Conservation (phyloP, 2,329 filamentous ascomycete genomes). For the Penicillium psychrosexuale region DNA sequence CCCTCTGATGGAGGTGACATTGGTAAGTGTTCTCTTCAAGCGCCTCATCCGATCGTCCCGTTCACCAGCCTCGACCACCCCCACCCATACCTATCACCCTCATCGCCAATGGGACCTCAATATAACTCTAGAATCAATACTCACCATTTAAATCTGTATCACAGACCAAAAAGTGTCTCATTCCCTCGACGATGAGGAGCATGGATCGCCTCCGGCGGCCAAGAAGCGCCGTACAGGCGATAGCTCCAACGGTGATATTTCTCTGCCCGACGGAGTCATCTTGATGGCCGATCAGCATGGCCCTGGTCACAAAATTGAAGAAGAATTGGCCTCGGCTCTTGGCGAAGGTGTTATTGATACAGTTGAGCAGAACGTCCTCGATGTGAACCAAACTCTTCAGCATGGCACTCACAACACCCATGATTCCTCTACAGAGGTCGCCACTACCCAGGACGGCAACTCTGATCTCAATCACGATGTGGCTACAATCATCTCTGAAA, state of each 20-base stretch:
- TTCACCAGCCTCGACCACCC: slow-evolving; percentile 2
- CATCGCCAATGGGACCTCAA: not conserved
- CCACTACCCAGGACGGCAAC: slow-evolving; percentile 20
- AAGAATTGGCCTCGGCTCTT: slow-evolving; percentile 38
- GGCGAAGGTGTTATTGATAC: slow-evolving; percentile 29
- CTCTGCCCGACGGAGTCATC: slow-evolving; percentile 19
- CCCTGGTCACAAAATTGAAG: slow-evolving; percentile 35
- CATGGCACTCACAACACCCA: slow-evolving; percentile 11
- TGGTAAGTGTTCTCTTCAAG: slow-evolving; percentile 30
- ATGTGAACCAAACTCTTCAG: slow-evolving; percentile 23
- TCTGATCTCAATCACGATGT: slow-evolving; percentile 35
- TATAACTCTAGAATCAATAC: slow-evolving; percentile 1
- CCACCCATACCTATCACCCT: not conserved
- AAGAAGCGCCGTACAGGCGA: slow-evolving; percentile 43
- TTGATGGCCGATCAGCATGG: slow-evolving; percentile 24
- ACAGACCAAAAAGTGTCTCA: slow-evolving; percentile 33
- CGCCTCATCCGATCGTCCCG: slow-evolving; percentile 4
- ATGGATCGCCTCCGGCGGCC: slow-evolving; percentile 33
- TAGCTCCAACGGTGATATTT: slow-evolving; percentile 23
- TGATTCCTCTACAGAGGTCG: slow-evolving; percentile 17
- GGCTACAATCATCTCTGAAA: slow-evolving; percentile 41
- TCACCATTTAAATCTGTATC: not conserved
- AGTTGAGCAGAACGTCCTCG: slow-evolving; percentile 23
- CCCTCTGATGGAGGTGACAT: slow-evolving; percentile 29
- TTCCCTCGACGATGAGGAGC: slow-evolving; percentile 32